Base-by-base conservation (phyloP, 768 basidiomycete species). In the Tephrocybe rancida region DNA sequence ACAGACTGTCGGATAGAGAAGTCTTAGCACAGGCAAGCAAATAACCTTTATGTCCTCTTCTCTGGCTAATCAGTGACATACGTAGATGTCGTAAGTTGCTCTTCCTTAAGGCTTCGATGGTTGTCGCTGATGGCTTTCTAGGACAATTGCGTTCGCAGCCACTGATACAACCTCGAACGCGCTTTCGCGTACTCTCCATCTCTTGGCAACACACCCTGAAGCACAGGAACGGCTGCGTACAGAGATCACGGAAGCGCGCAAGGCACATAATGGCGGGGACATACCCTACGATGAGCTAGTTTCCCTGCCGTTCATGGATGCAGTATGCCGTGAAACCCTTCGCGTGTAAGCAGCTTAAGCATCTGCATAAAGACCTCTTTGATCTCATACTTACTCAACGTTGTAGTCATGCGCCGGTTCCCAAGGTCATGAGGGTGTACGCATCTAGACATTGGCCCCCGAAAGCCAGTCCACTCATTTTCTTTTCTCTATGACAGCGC, bases 101-200 rank as follows among this genome's bases (percentile, higher is more conserved):
- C 22, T 5, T 37, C 14, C 14, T 21, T 7, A 25, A 21, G n/a
- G 26, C 18, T 27, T 48, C 4, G 10, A 26, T 10, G 8, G 2
- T 19, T 9, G 3, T 22, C 35, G 11, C 21, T 19, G 8, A 22
- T 22, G n/a, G n/a, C 41, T 22, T 14, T 39, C 4, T 37, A 70
- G 64, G 16, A 61, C 58, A 8, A 48, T 69, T 10, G 60, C 61
- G 1, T 64, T 68, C 44, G 76, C 76, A 0, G 77, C 68, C 2
- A 72, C 70, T 51, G 77, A 79, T 52, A 78, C 76, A 0, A 78
- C 78, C 0, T 74, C 77, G 9, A 64, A 58, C 14, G 73, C 71
- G 1, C 61, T 79, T 5, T 64, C 71, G 5, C 67, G 35, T 16
- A 70, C 64, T 13, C 46, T 80, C 14, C 60, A 68, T 19, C 54